Evolutionary conservation across 805 yeast species (phyloP).

Genomic region (Pichia nanzhaoensis): DNA sequence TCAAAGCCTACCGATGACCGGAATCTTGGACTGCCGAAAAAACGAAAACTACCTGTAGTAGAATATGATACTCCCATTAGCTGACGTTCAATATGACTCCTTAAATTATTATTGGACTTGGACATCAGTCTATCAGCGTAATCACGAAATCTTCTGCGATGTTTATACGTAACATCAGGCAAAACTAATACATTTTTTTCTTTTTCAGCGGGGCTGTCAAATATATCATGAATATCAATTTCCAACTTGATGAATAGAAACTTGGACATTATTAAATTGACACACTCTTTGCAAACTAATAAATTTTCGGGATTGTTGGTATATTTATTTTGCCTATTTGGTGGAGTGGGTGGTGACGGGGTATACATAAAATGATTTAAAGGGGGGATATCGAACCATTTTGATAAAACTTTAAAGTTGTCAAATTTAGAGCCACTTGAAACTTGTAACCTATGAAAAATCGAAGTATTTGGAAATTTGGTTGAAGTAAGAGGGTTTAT

Average conservation of each 20-base stretch:
- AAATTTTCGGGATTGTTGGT: constrained; percentile 29
- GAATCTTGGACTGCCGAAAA: neutral
- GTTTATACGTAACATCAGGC: constrained; percentile 28
- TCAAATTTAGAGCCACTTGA: constrained; percentile 24
- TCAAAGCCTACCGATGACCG: neutral
- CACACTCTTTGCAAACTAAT: constrained; percentile 26
- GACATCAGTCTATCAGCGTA: constrained; percentile 4
- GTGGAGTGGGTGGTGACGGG: constrained; percentile 32
- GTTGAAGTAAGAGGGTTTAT: constrained; percentile 15
- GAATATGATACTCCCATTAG: neutral
- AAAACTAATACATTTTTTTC: constrained; percentile 6
- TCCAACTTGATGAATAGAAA: constrained; percentile 26
- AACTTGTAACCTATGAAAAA: constrained; percentile 23
- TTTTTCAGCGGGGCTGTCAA: neutral
- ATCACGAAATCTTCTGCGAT: constrained; percentile 21
- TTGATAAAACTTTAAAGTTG: constrained; percentile 24
- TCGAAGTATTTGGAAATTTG: constrained; percentile 27
- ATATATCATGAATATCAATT: constrained; percentile 26
- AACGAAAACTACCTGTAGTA: neutral
- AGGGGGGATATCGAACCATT: constrained; percentile 34
- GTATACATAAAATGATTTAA: constrained; percentile 28
- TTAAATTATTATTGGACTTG: constrained; percentile 1
- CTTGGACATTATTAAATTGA: constrained; percentile 24
- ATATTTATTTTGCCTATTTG: constrained; percentile 19
- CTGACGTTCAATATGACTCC: constrained; percentile 1